Evolutionary conservation across 768 basidiomycete species (phyloP), one percentile per base, ranked within the genome.

Genomic region (Kwoniella botswanensis): DNA sequence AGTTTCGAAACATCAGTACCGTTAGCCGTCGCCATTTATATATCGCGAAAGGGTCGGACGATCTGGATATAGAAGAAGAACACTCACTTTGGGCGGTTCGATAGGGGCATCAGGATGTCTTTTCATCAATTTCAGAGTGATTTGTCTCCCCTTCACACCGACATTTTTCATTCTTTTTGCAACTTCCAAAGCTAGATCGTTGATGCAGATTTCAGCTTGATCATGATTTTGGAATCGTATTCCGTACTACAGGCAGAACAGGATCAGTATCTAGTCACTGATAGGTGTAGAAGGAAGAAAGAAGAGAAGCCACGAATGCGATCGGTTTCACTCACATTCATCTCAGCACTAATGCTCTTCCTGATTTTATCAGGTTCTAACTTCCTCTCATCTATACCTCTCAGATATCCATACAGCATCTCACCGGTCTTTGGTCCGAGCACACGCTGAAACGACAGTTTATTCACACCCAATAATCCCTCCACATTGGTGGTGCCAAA

Each of bases 291-390:
- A 35, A 35, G 35, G 1, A 35, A 35, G 35, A 35, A 35, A 35
- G 35, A 35, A 35, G 35, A 6, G n/a, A 21, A 26, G 21, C 54
- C 54, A 63, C 58, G 18, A 54, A 24, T 46, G 43, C 17, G 21
- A 57, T 26, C 29, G 55, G 35, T 52, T n/a, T 2, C 7, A 87
- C 93, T 80, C 75, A 95, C 94, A 77, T 94, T 99, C 77, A 98
- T 92, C 80, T 98, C 96, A 68, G 93, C 94, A 12, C 92, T 93
- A 21, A 99, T 93, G 6, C 91, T 93, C 82, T 94, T 94, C 76
- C 96, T 86, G 61, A 90, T 88, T 79, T 93, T 93, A 80, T 93
- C 91, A 43, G 89, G 90, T 80, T 93, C 92, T 55, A 98, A 84
- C 69, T 88, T 88, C 65, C 89, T 88, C 43, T 91, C 88, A 76